A percentile compares a stretch with the other conserved stretches of the same genome.
Evolutionary conservation across 345 rosid species (phyloP).

Genomic region (Corchorus olitorius): DNA sequence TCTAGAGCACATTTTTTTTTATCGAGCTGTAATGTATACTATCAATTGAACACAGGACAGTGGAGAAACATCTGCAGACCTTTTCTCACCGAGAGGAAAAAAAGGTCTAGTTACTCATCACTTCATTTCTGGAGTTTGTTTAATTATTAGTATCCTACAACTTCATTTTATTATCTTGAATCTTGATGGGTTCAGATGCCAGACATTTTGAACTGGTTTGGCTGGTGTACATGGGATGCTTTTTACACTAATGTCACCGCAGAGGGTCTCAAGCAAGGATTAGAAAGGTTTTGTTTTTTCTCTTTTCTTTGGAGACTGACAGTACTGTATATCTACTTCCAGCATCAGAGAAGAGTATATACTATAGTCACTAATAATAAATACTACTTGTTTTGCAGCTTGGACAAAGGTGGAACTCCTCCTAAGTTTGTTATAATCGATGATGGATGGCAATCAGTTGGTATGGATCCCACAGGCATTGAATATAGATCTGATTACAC

Average conservation of each 20-base stretch:
- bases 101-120: conserved; percentile 33
- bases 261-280: conserved; percentile 58
- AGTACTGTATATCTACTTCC: background rate
- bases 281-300: conserved; percentile 46
- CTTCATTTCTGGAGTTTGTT: background rate
- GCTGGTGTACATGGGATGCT: conserved; percentile 85
- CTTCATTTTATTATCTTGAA: background rate
- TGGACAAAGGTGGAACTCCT: conserved; percentile 52
- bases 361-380: background rate
- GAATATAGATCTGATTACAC: conserved; percentile 50
- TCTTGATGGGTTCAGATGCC: conserved; percentile 46
- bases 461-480: conserved; percentile 51
- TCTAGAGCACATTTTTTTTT: background rate
- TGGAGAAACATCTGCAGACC: conserved; percentile 57
- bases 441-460: conserved; percentile 74
- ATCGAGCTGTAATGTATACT: too few relatives aligned
- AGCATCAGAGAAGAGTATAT: conserved; percentile 29
- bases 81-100: conserved; percentile 64
- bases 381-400: conserved; percentile 36
- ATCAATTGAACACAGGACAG: conserved; percentile 38
- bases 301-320: background rate
- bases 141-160: too few relatives aligned
- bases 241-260: conserved; percentile 61
- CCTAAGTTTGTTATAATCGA: conserved; percentile 64
- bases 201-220: conserved; percentile 70